phyloP scores from a whole-genome alignment of 2,329 filamentous ascomycete genomes.

The Monosporascus sp. region DNA sequence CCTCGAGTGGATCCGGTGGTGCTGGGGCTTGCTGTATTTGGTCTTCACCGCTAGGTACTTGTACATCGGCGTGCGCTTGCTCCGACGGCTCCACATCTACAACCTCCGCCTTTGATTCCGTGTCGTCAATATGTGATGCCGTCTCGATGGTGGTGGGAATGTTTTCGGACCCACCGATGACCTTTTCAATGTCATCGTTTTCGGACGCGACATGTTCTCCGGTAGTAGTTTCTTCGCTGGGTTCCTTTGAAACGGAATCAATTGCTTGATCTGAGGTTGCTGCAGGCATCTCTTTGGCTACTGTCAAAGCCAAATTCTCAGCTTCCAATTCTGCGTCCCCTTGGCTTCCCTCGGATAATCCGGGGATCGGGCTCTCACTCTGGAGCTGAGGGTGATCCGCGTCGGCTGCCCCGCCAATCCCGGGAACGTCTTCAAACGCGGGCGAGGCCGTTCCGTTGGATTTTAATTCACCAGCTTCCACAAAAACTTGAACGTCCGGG shows the following conservation, averaged over 20 bases:
- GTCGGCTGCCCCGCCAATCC: neutral
- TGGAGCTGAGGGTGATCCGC: neutral
- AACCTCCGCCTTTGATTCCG: constrained; percentile 9
- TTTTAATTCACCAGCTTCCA: neutral
- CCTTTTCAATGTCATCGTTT: constrained; percentile 3
- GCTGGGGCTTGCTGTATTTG: constrained; percentile 13
- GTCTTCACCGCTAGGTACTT: constrained; percentile 17
- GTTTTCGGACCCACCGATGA: constrained; percentile 2
- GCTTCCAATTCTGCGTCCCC: neutral
- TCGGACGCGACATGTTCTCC: constrained; percentile 4
- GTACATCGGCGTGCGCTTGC: constrained; percentile 10
- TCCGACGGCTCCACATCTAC: constrained; percentile 13
- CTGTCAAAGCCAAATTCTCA: neutral
- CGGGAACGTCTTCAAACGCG: neutral
- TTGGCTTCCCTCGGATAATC: neutral
- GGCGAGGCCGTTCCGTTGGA: neutral
- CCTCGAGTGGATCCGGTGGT: constrained; percentile 9
- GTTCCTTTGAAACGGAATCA: neutral
- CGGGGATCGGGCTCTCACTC: neutral
- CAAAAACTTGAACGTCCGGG: neutral
- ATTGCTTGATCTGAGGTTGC: neutral
- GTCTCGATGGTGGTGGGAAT: constrained; percentile 4
- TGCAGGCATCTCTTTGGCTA: neutral
- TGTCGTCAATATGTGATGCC: constrained; percentile 5
- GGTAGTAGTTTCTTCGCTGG: neutral